Percentiles rank a stretch among this genome's conserved stretches.
Evolutionary conservation across 1,284 basidiomycete species (phyloP).

Genomic region (Tilletiopsis washingtonensis): DNA sequence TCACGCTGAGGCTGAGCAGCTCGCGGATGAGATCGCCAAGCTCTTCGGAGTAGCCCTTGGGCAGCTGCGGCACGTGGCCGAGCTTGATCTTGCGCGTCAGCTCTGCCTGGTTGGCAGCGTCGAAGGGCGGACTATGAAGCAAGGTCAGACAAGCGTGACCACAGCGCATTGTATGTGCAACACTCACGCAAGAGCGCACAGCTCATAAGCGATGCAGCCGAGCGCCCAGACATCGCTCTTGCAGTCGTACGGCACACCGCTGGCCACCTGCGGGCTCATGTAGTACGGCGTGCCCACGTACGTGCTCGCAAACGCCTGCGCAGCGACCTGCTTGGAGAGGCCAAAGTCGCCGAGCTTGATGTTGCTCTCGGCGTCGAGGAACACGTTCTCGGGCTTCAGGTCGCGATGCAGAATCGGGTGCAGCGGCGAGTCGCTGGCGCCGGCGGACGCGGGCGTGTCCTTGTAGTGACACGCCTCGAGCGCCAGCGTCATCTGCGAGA

Average conservation of each 20-base stretch:
- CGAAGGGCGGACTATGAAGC: constrained; percentile 62
- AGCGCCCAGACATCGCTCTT: constrained; percentile 98
- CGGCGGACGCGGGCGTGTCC: background rate
- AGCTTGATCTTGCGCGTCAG: constrained; percentile 73
- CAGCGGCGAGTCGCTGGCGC: background rate
- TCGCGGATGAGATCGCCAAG: constrained; percentile 67
- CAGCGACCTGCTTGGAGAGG: constrained; percentile 77
- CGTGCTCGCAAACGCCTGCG: constrained; percentile 75
- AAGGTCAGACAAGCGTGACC: too few relatives aligned
- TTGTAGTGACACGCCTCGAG: constrained; percentile 74
- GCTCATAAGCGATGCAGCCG: constrained; percentile 89
- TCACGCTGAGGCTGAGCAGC: constrained; percentile 55
- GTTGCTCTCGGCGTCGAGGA: constrained; percentile 66
- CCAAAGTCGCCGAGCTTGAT: constrained; percentile 96
- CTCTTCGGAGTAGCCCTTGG: constrained; percentile 67
- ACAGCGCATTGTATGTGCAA: too few relatives aligned
- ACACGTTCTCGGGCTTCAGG: constrained; percentile 94
- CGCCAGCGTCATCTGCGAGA: constrained; percentile 84
- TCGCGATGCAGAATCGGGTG: constrained; percentile 74
- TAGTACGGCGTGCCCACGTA: constrained; percentile 98
- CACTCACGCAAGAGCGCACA: constrained; percentile 58
- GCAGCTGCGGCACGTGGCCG: constrained; percentile 75
- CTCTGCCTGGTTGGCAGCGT: constrained; percentile 78
- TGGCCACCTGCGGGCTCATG: constrained; percentile 95
- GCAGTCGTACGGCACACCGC: constrained; percentile 89